Evolutionary conservation across 1,139 yeast genomes (phyloP).

Genomic region (Hanseniaspora sp.): DNA sequence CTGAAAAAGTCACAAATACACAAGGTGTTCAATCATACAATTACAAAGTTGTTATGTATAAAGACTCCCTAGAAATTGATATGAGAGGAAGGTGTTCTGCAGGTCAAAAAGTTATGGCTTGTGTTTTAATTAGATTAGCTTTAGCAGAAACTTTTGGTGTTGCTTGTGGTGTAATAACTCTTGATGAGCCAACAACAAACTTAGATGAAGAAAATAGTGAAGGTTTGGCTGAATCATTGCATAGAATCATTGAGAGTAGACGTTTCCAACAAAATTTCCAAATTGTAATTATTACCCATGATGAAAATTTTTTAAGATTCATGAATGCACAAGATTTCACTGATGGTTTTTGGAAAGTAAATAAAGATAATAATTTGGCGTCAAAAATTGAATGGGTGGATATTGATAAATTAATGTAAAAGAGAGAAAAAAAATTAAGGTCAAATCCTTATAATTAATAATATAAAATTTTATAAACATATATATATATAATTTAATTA

Average conservation of each 20-base stretch:
- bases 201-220: constrained; percentile 83
- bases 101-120: constrained; percentile 91
- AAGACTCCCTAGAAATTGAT: constrained; percentile 82
- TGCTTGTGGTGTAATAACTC: constrained; percentile 87
- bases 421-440: neutral
- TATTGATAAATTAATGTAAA: constrained; percentile 25
- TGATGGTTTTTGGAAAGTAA: constrained; percentile 77
- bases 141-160: constrained; percentile 92
- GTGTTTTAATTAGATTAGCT: constrained; percentile 82
- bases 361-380: constrained; percentile 68
- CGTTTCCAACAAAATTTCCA: constrained; percentile 79
- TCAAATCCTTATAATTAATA: neutral
- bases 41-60: constrained; percentile 90
- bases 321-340: constrained; percentile 80
- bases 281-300: constrained; percentile 89
- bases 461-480: neutral
- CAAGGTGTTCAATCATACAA: constrained; percentile 57
- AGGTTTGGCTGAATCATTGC: constrained; percentile 71
- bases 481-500: neutral
- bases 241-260: constrained; percentile 63
- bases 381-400: constrained; percentile 55
- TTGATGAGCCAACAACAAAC: constrained; percentile 97
- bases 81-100: constrained; percentile 99
- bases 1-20: constrained; percentile 52
- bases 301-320: constrained; percentile 74